Evolutionary conservation across 352 stramenopile species (phyloP), one percentile per base, ranked within the genome.

Genomic region (Thraustochytrium sp.): DNA sequence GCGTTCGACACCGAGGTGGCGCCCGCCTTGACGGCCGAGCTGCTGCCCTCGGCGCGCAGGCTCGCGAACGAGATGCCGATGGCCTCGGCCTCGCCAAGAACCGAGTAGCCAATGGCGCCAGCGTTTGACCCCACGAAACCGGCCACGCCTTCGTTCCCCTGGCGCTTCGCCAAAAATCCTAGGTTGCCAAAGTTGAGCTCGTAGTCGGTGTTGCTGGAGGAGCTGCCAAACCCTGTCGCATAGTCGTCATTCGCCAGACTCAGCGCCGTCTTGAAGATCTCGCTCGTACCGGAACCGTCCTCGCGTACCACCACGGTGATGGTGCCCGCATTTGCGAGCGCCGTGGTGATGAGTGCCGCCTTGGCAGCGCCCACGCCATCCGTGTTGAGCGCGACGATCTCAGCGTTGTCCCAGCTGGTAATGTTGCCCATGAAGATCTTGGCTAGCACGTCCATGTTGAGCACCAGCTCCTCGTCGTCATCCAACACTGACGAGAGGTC

Each of bases 221-320:
- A 5, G 5, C 21, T 59, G 13, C 82, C 82, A 21, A 85, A 29
- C 16, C 21, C 5, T 21, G n/a, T 13, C 2, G 55, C 56, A 34
- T 85, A 85, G 2, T 5, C 51, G 13, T 51, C 40, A 29, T 49
- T 26, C 11, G 85, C 85, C 18, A 2, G 5, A 9, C 54, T 11
- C 8, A 86, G 53, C 29, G 82, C 59, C 26, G 68, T 68, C 31
- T 80, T 86, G 40, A 82, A 86, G 21, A 86, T 86, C 29, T 75
- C 56, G 2, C 44, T 86, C 8, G 76, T 86, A 5, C 82, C 82
- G 13, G 54, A 82, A 2, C 13, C 9, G 48, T 85, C 76, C 55
- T 85, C 37, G 3, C 76, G 76, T 0, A 86, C 82, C 21, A 86
- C 76, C 26, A 85, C 42, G 37, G 9, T 21, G 48, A 86, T 86